Percentiles rank a stretch among this genome's conserved stretches.
Conservation (phyloP, 2,329 filamentous ascomycete species). For the Ophiocordyceps camponoti-saundersi region DNA sequence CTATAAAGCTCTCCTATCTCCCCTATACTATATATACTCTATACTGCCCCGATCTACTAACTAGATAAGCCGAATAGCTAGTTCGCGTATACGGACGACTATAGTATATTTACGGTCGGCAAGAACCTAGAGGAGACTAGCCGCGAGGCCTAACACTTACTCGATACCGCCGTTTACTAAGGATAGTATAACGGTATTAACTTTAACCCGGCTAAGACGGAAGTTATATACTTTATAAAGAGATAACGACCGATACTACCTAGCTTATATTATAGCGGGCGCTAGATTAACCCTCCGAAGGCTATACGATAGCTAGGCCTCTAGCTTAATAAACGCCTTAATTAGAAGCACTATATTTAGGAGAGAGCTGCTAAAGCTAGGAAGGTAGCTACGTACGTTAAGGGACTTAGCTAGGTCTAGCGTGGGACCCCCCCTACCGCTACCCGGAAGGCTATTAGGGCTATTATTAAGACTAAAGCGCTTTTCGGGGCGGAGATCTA, state of each 20-base stretch:
- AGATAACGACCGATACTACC: too few species aligned
- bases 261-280: too few species aligned
- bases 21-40: too few species aligned
- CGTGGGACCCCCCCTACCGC: neutral
- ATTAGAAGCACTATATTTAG: neutral
- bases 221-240: neutral
- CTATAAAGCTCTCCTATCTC: too few species aligned
- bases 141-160: neutral
- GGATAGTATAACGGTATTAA: neutral
- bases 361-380: neutral
- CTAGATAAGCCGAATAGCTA: too few species aligned
- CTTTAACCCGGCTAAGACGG: neutral
- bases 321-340: neutral
- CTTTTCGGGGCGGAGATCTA: neutral
- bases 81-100: neutral
- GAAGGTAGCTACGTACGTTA: neutral
- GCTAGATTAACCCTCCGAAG: too few species aligned
- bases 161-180: neutral
- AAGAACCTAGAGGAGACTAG: neutral
- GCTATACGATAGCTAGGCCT: neutral
- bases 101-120: neutral
- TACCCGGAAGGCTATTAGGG: neutral
- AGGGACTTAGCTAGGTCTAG: neutral
- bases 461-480: neutral
- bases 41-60: too few species aligned